Evolutionary conservation across 257 asterid species (phyloP).

Genomic region (Petunia secreta): DNA sequence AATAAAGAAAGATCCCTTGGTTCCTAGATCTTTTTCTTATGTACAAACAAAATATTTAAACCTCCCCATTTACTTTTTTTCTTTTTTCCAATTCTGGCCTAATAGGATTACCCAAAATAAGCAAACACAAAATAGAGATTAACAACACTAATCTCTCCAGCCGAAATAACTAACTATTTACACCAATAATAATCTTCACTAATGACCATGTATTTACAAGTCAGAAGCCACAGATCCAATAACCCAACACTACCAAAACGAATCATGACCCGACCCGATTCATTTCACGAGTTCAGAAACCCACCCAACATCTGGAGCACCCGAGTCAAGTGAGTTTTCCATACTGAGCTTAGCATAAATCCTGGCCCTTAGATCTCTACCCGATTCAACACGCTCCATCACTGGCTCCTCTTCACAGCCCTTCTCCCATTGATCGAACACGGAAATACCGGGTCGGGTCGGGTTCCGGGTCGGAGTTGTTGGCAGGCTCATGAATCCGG

Average conservation of each 20-base stretch:
- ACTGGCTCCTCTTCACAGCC: conserved; percentile 60
- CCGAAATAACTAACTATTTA: background rate
- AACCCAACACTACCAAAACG: background rate
- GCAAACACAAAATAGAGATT: conserved; percentile 30
- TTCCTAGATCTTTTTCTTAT: background rate
- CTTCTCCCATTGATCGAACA: conserved; percentile 53
- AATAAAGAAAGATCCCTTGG: background rate
- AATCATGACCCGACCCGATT: conserved; percentile 6
- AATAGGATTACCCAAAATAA: conserved; percentile 15
- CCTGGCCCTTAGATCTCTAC: conserved; percentile 66
- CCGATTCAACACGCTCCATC: conserved; percentile 90
- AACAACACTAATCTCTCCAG: conserved; percentile 24
- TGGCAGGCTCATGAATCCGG: conserved; percentile 65
- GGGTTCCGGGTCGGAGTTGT: conserved; percentile 55
- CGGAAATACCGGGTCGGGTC: conserved; percentile 41
- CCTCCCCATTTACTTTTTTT: background rate
- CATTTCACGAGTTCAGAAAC: conserved; percentile 62
- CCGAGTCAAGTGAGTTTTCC: conserved; percentile 75
- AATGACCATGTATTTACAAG: background rate
- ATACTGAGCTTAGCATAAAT: conserved; percentile 70
- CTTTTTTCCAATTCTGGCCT: background rate
- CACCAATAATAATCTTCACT: conserved; percentile 18
- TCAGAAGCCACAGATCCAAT: conserved; percentile 25
- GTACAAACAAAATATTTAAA: conserved; percentile 30
- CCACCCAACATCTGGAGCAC: conserved; percentile 59